phyloP scores from a whole-genome alignment of 2,329 filamentous ascomycete genomes.

The Trichoderma afroharzianum region DNA sequence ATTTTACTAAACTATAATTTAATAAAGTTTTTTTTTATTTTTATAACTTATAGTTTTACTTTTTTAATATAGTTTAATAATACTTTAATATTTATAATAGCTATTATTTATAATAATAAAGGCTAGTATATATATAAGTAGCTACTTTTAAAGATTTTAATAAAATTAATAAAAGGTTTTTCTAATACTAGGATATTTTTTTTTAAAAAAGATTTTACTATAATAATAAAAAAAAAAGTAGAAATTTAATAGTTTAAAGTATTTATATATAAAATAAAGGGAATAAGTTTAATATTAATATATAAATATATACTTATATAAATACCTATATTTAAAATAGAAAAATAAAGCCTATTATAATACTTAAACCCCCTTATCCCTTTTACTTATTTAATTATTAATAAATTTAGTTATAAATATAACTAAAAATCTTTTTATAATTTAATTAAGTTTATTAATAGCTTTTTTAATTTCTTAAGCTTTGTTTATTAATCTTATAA shows the following conservation, averaged over 20 bases:
- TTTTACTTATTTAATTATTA: not conserved
- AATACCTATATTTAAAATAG: not conserved
- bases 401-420: slow-evolving; percentile 2
- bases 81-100: no score
- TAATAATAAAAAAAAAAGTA: not conserved
- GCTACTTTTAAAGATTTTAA: not conserved
- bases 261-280: not conserved
- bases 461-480: not conserved
- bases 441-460: slow-evolving; percentile 8
- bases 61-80: not conserved
- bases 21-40: not conserved
- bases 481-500: not conserved
- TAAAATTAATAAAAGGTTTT: not conserved
- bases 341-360: not conserved
- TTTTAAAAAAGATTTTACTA: not conserved
- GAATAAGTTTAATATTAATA: not conserved
- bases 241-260: not conserved
- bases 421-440: slow-evolving; percentile 6
- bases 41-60: not conserved
- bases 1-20: not conserved
- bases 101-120: not conserved
- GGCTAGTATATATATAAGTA: not conserved
- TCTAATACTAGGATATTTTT: not conserved
- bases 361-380: not conserved
- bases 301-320: no score